Conservation (phyloP, 164 flowering plant genomes). For the Vitis riparia region DNA sequence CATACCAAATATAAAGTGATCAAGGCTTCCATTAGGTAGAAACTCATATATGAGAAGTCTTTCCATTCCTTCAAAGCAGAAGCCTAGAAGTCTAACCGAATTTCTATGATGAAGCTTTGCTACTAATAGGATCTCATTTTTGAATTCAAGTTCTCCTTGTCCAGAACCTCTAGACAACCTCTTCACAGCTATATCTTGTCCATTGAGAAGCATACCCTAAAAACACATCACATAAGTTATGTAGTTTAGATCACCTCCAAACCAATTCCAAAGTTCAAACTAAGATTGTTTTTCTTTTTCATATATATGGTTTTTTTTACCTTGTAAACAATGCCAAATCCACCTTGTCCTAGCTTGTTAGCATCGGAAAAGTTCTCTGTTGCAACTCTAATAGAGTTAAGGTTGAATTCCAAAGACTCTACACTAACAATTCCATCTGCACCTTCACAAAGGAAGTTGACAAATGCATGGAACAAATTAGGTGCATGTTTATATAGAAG, state of each 20-base stretch:
- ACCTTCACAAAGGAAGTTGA: no score
- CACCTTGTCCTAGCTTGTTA: slow-evolving; percentile 29
- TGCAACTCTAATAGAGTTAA: slow-evolving; percentile 13
- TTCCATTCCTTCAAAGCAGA: slow-evolving; percentile 17
- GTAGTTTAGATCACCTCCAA: no score
- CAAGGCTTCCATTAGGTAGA: slow-evolving; percentile 21
- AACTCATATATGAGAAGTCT: slow-evolving; percentile 30
- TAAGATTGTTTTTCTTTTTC: no score
- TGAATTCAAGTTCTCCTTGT: slow-evolving; percentile 28
- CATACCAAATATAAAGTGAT: slow-evolving; percentile 23
- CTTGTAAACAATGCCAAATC: slow-evolving; percentile 28
- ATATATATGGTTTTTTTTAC: not conserved
- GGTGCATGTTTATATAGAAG: no score
- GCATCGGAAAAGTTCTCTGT: slow-evolving; percentile 18
- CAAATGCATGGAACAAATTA: no score
- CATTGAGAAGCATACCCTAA: slow-evolving; percentile 22
- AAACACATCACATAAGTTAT: not conserved
- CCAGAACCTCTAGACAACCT: slow-evolving; percentile 19
- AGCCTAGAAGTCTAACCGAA: slow-evolving; percentile 21
- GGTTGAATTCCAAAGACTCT: slow-evolving; percentile 2
- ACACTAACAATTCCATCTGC: no score
- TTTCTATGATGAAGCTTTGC: slow-evolving; percentile 29
- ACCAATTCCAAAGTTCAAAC: no score
- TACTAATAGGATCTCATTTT: slow-evolving; percentile 24
- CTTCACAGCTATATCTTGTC: slow-evolving; percentile 24